A percentile compares a stretch with the other conserved stretches of the same genome.
Evolutionary conservation across 306 rosid genomes (phyloP).

Genomic region (Abrus pulchellus): DNA sequence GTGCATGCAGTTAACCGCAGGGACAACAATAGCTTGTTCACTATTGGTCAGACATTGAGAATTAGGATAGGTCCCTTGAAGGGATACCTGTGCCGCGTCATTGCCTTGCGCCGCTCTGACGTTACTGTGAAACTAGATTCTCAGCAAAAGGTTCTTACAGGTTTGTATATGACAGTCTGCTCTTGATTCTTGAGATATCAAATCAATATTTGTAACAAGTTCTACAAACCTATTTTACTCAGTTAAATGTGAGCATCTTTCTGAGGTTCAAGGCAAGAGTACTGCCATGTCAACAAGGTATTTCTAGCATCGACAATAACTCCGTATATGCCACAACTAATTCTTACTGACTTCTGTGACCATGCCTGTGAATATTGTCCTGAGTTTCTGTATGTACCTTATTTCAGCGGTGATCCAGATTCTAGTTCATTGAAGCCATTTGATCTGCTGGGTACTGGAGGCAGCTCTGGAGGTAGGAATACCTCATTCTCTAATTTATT

Average conservation of each 20-base stretch:
- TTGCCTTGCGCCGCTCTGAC: constrained; percentile 85
- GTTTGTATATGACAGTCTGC: constrained; percentile 54
- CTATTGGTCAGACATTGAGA: constrained; percentile 96
- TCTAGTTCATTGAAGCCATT: constrained; percentile 74
- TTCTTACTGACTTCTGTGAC: constrained; percentile 31
- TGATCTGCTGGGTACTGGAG: constrained; percentile 76
- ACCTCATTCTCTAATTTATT: constrained; percentile 37
- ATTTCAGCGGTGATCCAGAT: constrained; percentile 66
- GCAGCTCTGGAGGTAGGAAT: constrained; percentile 74
- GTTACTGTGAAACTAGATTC: constrained; percentile 98
- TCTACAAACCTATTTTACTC: constrained; percentile 42
- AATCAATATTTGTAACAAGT: constrained; percentile 1
- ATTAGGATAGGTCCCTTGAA: constrained; percentile 96
- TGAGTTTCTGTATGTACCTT: constrained; percentile 46
- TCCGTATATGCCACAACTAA: neutral
- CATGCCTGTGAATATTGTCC: constrained; percentile 18
- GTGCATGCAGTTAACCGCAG: constrained; percentile 76
- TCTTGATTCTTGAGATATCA: constrained; percentile 19
- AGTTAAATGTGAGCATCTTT: constrained; percentile 91
- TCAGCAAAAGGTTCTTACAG: constrained; percentile 96
- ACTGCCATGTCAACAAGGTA: constrained; percentile 68
- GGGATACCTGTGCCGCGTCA: constrained; percentile 95
- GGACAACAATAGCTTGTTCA: constrained; percentile 67
- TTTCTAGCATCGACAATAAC: constrained; percentile 16
- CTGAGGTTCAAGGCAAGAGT: constrained; percentile 86